Evolutionary conservation across 352 stramenopile genomes (phyloP).

Genomic region (Phytophthora vignae): DNA sequence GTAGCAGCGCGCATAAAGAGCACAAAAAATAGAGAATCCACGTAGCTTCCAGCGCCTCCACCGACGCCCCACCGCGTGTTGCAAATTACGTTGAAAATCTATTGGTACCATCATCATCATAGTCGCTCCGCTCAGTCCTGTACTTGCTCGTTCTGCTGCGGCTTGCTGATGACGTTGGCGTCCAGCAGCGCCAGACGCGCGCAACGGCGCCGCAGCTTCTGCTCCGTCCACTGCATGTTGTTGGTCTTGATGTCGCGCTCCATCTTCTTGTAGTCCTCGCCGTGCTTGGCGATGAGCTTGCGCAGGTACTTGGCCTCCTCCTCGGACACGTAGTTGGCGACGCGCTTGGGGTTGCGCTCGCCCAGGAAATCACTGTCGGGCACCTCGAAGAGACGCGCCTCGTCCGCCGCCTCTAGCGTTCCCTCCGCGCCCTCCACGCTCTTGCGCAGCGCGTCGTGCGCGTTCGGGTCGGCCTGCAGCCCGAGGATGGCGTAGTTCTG

Average conservation of each 20-base stretch:
- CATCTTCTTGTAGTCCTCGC: slow-evolving; percentile 82
- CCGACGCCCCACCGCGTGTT: slow-evolving; percentile 2
- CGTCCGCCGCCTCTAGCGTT: slow-evolving; percentile 57
- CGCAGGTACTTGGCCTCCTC: slow-evolving; percentile 84
- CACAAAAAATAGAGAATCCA: slow-evolving; percentile 42
- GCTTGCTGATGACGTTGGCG: slow-evolving; percentile 70
- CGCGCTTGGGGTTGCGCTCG: slow-evolving; percentile 75
- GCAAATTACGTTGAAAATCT: slow-evolving; percentile 34
- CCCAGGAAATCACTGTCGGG: slow-evolving; percentile 82
- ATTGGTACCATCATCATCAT: slow-evolving; percentile 28
- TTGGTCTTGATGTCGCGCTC: slow-evolving; percentile 86
- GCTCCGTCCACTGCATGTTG: slow-evolving; percentile 85
- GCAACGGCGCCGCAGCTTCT: slow-evolving; percentile 76
- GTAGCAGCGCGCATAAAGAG: slow-evolving; percentile 31
- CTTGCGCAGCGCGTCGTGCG: slow-evolving; percentile 52
- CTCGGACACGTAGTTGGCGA: slow-evolving; percentile 81
- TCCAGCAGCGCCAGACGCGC: slow-evolving; percentile 79
- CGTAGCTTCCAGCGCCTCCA: slow-evolving; percentile 19
- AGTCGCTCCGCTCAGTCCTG: slow-evolving; percentile 23
- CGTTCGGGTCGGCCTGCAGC: slow-evolving; percentile 75
- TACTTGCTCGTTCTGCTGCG: slow-evolving; percentile 17
- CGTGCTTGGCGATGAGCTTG: slow-evolving; percentile 73
- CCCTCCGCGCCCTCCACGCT: slow-evolving; percentile 57
- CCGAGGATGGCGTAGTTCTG: slow-evolving; percentile 87
- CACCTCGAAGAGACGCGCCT: slow-evolving; percentile 72